Conservation (phyloP, 495 filamentous ascomycete genomes). For the Aspergillus egyptiacus region DNA sequence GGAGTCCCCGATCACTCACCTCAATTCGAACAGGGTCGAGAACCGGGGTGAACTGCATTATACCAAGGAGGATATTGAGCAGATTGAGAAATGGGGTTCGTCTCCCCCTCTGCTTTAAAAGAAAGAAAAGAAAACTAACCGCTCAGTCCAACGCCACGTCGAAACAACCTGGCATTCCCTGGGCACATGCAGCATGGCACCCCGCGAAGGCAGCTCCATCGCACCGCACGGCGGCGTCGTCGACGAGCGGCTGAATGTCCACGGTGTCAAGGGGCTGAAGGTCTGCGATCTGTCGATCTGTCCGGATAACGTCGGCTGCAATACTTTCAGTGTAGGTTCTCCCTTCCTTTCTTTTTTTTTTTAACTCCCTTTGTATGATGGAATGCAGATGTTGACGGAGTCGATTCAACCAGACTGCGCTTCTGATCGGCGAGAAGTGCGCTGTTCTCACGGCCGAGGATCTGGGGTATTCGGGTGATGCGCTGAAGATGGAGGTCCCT, state of each 20-base stretch:
- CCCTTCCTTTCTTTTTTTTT: background rate
- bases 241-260: slow-evolving; percentile 73
- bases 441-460: slow-evolving; percentile 68
- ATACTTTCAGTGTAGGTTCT: slow-evolving; percentile 52
- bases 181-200: slow-evolving; percentile 76
- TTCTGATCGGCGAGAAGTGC: slow-evolving; percentile 80
- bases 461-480: slow-evolving; percentile 66
- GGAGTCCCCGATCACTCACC: slow-evolving; percentile 36
- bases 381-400: no score
- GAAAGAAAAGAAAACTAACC: no score
- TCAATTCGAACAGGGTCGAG: slow-evolving; percentile 49
- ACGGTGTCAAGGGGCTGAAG: slow-evolving; percentile 75
- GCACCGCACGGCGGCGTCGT: slow-evolving; percentile 71
- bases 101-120: background rate
- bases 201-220: slow-evolving; percentile 69
- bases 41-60: slow-evolving; percentile 61
- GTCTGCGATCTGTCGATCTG: slow-evolving; percentile 76
- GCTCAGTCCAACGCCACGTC: slow-evolving; percentile 54
- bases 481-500: slow-evolving; percentile 70
- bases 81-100: slow-evolving; percentile 72
- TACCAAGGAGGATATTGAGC: slow-evolving; percentile 57
- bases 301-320: slow-evolving; percentile 78
- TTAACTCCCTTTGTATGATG: background rate
- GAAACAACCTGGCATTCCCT: slow-evolving; percentile 73
- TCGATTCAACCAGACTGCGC: slow-evolving; percentile 48